Conservation (phyloP, 1,284 basidiomycete species). For the Agroathelia rolfsii region DNA sequence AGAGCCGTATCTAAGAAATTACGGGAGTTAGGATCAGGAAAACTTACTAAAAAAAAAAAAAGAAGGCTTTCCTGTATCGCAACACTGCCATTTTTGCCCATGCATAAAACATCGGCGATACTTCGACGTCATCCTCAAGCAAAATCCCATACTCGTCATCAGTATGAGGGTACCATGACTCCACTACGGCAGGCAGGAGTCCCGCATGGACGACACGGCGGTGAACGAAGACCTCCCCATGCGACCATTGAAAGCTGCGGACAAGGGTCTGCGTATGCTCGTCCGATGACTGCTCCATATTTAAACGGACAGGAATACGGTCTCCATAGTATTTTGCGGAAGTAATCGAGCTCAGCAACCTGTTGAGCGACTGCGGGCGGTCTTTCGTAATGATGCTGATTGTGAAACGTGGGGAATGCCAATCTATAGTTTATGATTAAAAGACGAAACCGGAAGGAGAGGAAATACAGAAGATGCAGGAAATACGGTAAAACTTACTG, state of each 20-base stretch:
- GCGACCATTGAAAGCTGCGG: conserved; percentile 44
- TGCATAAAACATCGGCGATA: conserved; percentile 75
- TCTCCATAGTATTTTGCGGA: conserved; percentile 61
- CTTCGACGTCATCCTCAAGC: conserved; percentile 76
- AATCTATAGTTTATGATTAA: conserved; percentile 36
- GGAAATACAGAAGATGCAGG: conserved; percentile 2
- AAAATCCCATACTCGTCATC: conserved; percentile 70
- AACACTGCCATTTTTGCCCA: conserved; percentile 72
- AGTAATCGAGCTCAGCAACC: conserved; percentile 56
- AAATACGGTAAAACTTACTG: conserved; percentile 27
- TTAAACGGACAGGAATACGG: conserved; percentile 48
- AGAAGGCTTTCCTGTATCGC: conserved; percentile 49
- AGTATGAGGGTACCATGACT: conserved; percentile 74
- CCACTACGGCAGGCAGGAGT: conserved; percentile 70
- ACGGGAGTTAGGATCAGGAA: background rate
- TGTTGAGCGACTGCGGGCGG: conserved; percentile 58
- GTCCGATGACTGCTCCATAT: conserved; percentile 69
- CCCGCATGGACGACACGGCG: conserved; percentile 69
- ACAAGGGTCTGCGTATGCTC: conserved; percentile 43
- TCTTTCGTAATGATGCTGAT: conserved; percentile 69
- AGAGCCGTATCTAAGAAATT: conserved; percentile 48
- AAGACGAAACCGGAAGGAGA: conserved; percentile 5
- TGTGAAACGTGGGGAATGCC: conserved; percentile 60
- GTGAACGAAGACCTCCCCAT: conserved; percentile 49
- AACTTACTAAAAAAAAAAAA: background rate